Base-by-base conservation (phyloP, 495 filamentous ascomycete genomes). In the Aspergillus kassunensis region DNA sequence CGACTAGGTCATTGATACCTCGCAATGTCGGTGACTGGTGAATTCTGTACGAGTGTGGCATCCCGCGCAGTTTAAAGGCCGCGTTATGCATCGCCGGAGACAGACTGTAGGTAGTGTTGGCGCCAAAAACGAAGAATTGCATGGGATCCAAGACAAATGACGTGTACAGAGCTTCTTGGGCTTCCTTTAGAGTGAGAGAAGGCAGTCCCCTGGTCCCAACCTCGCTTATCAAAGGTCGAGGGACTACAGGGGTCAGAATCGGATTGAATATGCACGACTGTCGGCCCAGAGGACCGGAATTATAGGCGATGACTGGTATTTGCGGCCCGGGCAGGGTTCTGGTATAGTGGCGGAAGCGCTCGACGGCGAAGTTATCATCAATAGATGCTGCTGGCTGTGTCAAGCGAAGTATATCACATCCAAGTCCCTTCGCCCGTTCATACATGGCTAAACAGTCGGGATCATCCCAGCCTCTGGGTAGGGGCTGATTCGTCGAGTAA, bases 31-130 rank as follows among this genome's bases (percentile, higher is more conserved):
- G 67, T 15, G 84, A 89, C 46, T 82, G 78, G 61, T 89, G 85
- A 27, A 50, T 80, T 70, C 76, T 84, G 62, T 85, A 91, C 15
- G 76, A 72, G 59, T 92, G 87, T 2, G 83, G 84, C 79, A 92
- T 84, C 9, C 84, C 85, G 39, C 80, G 84, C 10, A 76, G 72
- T 49, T 80, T 76, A 63, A 85, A 90, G 13, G 87, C 87, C 3
- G 87, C 85, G 48, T 79, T 84, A 59, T 91, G 87, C 86, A 91
- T 74, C 13, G 68, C 67, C 1, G 72, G 72, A 3, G 72, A 74
- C 55, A 74, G 55, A 58, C 69, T 74, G 59, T 75, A 74, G 9
- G 66, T 71, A 19, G 67, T 62, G 43, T 74, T 74, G 49, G 62
- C 69, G 44, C 72, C 72, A 45, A 75, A 74, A 7, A 75, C 67